Evolutionary conservation across 164 flowering plant genomes (phyloP).

Genomic region (Berberis thunbergii): DNA sequence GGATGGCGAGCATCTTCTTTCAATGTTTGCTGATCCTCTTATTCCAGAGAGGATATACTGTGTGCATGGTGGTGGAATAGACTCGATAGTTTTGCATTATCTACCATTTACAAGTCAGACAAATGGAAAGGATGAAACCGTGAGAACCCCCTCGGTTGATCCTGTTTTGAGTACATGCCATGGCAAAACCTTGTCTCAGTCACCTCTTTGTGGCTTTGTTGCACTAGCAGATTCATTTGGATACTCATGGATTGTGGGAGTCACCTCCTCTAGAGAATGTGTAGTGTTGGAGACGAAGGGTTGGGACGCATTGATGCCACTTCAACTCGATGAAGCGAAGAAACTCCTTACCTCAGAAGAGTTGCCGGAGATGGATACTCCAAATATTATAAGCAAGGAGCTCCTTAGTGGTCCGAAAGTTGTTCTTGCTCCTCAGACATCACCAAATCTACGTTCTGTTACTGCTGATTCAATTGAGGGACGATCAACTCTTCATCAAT

Average conservation of each 20-base stretch:
- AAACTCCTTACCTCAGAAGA: conserved; percentile 22
- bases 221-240: conserved; percentile 78
- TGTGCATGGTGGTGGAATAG: conserved; percentile 78
- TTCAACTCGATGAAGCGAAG: conserved; percentile 31
- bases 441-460: conserved; percentile 51
- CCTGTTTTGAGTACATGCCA: conserved; percentile 64
- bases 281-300: conserved; percentile 66
- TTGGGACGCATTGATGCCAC: conserved; percentile 49
- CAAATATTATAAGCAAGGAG: conserved; percentile 78
- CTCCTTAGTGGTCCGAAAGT: conserved; percentile 72
- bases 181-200: conserved; percentile 30
- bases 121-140: conserved; percentile 44
- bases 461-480: conserved; percentile 94
- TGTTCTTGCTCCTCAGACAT: conserved; percentile 52
- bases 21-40: conserved; percentile 57
- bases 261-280: conserved; percentile 56
- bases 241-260: conserved; percentile 76
- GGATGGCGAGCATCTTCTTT: conserved; percentile 27
- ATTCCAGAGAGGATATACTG: conserved; percentile 71
- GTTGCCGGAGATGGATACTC: conserved; percentile 24
- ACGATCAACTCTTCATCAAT: conserved; percentile 78
- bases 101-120: conserved; percentile 83
- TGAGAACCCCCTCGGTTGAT: conserved; percentile 65
- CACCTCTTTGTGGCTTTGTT: conserved; percentile 58
- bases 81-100: conserved; percentile 75